Percentiles rank a stretch among this genome's conserved stretches.
phyloP scores from a whole-genome alignment of 1,284 basidiomycete species.

The Moniliella sp. region DNA sequence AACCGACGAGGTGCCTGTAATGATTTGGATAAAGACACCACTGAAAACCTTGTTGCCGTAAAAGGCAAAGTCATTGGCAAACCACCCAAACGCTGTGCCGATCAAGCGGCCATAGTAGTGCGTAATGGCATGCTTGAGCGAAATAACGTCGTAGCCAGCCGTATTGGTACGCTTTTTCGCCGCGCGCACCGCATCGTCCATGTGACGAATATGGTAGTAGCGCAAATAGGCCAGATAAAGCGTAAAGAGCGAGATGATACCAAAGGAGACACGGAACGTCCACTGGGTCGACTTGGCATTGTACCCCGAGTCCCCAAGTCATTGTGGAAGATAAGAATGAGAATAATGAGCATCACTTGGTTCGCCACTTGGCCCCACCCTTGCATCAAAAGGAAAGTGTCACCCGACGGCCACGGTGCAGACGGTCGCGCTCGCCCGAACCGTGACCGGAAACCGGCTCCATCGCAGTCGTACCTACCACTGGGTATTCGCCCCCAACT shows the following conservation, averaged over 20 bases:
- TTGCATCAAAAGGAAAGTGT: slow-evolving; percentile 41
- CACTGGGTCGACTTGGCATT: slow-evolving; percentile 37
- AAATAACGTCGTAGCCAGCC: slow-evolving; percentile 39
- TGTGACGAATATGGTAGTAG: slow-evolving; percentile 37
- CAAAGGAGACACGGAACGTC: slow-evolving; percentile 41
- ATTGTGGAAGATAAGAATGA: slow-evolving; percentile 39
- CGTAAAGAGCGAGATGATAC: slow-evolving; percentile 38
- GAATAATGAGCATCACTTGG: slow-evolving; percentile 38
- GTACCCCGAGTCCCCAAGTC: slow-evolving; percentile 35
- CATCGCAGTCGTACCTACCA: slow-evolving; percentile 41
- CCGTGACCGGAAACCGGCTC: slow-evolving; percentile 37
- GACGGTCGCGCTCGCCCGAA: slow-evolving; percentile 38
- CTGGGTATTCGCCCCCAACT: slow-evolving; percentile 41
- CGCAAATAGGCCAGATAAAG: slow-evolving; percentile 41
- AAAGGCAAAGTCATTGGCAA: slow-evolving; percentile 40
- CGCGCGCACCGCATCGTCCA: slow-evolving; percentile 29
- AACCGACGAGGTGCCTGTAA: slow-evolving; percentile 35
- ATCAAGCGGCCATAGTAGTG: slow-evolving; percentile 40
- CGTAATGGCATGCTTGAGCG: slow-evolving; percentile 37
- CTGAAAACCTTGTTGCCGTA: slow-evolving; percentile 35
- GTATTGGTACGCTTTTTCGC: slow-evolving; percentile 37
- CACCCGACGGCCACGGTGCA: slow-evolving; percentile 41
- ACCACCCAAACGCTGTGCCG: slow-evolving; percentile 39
- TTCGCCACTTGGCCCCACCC: slow-evolving; percentile 42
- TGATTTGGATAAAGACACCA: slow-evolving; percentile 33